Percentiles rank a stretch among this genome's conserved stretches.
Conservation (phyloP, 179 eudicot species). For the Monotropa hypopitys region DNA sequence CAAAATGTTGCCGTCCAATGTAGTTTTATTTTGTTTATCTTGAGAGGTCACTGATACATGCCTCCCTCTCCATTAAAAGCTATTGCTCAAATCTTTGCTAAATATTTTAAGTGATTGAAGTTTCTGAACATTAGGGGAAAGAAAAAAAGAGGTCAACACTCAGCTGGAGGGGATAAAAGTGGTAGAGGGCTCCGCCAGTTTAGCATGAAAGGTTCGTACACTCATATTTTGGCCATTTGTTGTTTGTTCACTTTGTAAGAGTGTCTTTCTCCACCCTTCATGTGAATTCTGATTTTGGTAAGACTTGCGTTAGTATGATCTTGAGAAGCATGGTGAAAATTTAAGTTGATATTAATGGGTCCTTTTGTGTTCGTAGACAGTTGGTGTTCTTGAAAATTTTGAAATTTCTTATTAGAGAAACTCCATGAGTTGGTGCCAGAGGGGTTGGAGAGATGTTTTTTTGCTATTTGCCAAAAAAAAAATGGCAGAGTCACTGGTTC, state of each 20-base stretch:
- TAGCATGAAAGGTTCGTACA: constrained; percentile 79
- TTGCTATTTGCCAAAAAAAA: not conserved
- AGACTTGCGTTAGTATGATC: not conserved
- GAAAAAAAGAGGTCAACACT: constrained; percentile 80
- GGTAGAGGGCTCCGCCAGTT: constrained; percentile 91
- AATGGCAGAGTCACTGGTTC: not conserved
- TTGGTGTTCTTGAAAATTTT: not conserved
- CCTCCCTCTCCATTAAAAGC: not conserved
- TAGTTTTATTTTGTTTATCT: not conserved
- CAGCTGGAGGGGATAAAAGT: constrained; percentile 70
- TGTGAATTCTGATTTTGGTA: not conserved
- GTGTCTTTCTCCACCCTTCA: not conserved
- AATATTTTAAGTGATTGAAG: not conserved
- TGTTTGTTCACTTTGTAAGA: not conserved
- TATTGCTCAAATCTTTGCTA: not conserved
- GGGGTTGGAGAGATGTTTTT: too few species aligned
- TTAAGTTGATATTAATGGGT: not conserved
- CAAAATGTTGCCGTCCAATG: not conserved
- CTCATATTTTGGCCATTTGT: constrained; percentile 3
- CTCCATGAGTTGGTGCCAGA: not conserved
- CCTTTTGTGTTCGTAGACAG: not conserved
- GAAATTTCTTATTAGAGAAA: not conserved
- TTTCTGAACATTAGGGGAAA: constrained; percentile 39
- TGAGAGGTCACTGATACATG: not conserved
- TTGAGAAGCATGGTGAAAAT: not conserved